Base-by-base conservation (phyloP, 2,329 filamentous ascomycete species). In the Colletotrichum somersetense region DNA sequence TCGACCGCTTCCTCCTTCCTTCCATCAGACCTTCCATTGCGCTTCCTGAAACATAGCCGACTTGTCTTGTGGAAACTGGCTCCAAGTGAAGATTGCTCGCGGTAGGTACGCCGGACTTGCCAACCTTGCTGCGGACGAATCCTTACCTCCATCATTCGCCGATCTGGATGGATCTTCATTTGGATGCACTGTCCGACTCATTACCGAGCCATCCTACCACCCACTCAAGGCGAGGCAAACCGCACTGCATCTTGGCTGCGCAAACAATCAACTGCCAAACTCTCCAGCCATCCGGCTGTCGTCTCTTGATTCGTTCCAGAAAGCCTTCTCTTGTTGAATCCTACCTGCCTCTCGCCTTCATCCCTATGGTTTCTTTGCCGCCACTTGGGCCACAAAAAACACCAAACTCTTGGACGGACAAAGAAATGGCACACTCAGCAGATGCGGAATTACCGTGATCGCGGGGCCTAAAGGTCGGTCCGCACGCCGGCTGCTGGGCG, bases 11-110 rank as follows among this genome's bases (percentile, higher is more conserved):
- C 65, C 44, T 72, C 46, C 55, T 72, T 72, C 69, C 53, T 72
- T 72, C 69, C 53, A 71, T 72, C 48, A 14, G 23, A 42, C 38
- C 69, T 72, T 72, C 69, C 40, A 72, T 72, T n/a, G 55, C 59
- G 30, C 40, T 72, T 72, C 66, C 69, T 64, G 69, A 69, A 69
- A 72, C 66, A 61, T 14, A 14, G 38, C 12, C 14, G 20, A 10
- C 46, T 11, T 53, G 18, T n/a, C 46, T 11, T 53, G 18, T n/a
- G 53, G 18, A 53, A 65, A 38, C 53, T 35, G 55, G 35, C 44
- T 53, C 35, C 40, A 42, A 42, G 12, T 44, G 11, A 44, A 16
- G 35, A 44, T 35, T n/a, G 50, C 30, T 50, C 48, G 59, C 33
- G 8, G n/a, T 40, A 35, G 8, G n/a, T 23, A 35, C 55, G 18